Base-by-base conservation (phyloP, 441 rosid genomes). In the Dalechampia spathulata region DNA sequence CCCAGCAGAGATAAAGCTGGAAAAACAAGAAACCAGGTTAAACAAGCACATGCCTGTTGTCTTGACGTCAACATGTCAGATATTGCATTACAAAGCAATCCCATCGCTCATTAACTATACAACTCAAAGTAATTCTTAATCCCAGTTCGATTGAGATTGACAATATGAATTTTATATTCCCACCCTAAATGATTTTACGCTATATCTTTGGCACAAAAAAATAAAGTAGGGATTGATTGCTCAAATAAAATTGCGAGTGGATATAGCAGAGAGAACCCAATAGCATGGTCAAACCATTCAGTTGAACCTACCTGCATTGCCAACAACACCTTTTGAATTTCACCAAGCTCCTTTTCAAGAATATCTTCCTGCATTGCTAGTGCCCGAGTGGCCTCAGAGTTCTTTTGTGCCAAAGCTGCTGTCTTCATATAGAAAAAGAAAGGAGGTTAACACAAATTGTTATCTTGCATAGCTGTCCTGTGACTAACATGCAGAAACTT, bases 371-470 rank as follows among this genome's bases (percentile, higher is more conserved):
- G 95, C 63, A 63, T 69, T 52, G 86, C 96, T 74, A 89, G 64
- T 41, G 81, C 87, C 57, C 86, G 80, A n/a, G 96, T 86, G 7
- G 88, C 96, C 60, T 88, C 99, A 11, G 98, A 84, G 64, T 82
- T 91, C 78, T 79, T 91, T 58, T 88, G 87, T 66, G 95, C 89
- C 85, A 91, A 81, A 68, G 90, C 83, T 61, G 96, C 91, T 71
- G 95, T 65, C 98, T 91, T 74, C 44, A 39, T 14, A 41, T 55
- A 67, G 9, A 71, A 22, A 52, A 14, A 32, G 57, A 53, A 49
- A 39, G 9, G 46, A 19, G 45, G 52, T 37, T 37, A 37, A 63
- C 4, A 45, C 15, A 36, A 34, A 13, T 44, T 25, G 10, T 19
- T 12, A 55, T 13, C 10, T 30, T 23, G n/a, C 16, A n/a, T 14